Evolutionary conservation across 2,329 filamentous ascomycete genomes (phyloP), one percentile per base, ranked within the genome.

Genomic region (Diaporthe velutina): DNA sequence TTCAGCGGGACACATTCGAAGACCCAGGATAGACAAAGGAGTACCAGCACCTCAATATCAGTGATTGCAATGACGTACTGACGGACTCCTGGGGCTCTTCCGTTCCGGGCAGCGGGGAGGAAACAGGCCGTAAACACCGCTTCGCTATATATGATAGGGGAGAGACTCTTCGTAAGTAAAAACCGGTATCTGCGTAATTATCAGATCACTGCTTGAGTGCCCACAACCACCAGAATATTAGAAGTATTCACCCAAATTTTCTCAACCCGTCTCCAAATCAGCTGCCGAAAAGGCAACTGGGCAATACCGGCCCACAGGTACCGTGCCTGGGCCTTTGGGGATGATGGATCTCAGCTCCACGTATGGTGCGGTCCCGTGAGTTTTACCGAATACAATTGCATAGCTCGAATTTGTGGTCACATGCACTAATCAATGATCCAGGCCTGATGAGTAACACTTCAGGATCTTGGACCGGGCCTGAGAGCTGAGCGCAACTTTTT

Each of bases 401-500:
- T 64, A n/a, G 7, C 4, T 66, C 25, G n/a, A 2, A 67, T 17
- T 19, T 42, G 5, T 25, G n/a, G 30, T 15, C 4, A n/a, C n/a
- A n/a, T n/a, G n/a, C n/a, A 22, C 1, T 19, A 25, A 60, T 10
- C 10, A 30, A 28, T n/a, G 6, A 6, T 12, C 17, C 13, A 87
- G 85, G 70, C 83, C 87, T 3, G 88, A 90, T 45, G 80, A 84
- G 40, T 86, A 90, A 74, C 86, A 87, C 3, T 83, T 90, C 74
- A 84, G 83, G 5, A 77, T 91, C 2, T 85, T 91, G n/a, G 88
- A 90, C 78, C 84, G 83, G 19, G 85, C 85, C 7, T 86, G 87
- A 80, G 86, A 87, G 42, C 77, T 86, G 2, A 89, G 90, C 70
- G 84, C 86, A 60, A 84, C 83, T 15, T 86, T 87, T 79, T 90